A percentile compares a stretch with the other conserved stretches of the same genome.
phyloP scores from a whole-genome alignment of 2,329 filamentous ascomycete species.

The Ceratocystis eucalypticola region DNA sequence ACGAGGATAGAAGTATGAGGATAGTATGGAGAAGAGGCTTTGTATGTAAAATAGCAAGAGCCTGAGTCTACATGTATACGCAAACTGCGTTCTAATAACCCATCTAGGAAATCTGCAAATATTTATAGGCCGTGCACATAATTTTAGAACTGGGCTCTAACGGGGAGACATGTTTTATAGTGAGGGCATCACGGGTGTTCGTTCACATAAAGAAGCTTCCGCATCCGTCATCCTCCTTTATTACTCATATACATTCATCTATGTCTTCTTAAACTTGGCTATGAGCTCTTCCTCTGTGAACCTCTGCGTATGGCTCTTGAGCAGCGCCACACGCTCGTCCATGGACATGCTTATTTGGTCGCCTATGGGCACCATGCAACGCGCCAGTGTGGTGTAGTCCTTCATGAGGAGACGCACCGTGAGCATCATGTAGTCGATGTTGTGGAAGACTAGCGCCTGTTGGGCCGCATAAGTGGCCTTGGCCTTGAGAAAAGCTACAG shows the following conservation, averaged over 20 bases:
- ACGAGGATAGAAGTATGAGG: neutral
- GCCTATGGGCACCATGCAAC: conserved; percentile 60
- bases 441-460: conserved; percentile 61
- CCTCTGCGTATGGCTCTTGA: conserved; percentile 49
- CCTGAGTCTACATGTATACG: no score
- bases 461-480: conserved; percentile 54
- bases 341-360: conserved; percentile 53
- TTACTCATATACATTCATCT: neutral
- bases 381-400: conserved; percentile 56
- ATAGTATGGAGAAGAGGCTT: neutral
- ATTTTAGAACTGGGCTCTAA: neutral
- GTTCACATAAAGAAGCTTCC: neutral
- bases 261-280: conserved; percentile 34
- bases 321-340: conserved; percentile 48
- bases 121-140: neutral
- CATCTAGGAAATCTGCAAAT: neutral
- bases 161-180: neutral
- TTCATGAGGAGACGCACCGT: conserved; percentile 55
- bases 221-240: neutral
- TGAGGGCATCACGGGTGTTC: neutral
- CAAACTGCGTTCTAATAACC: neutral
- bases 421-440: conserved; percentile 70
- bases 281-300: conserved; percentile 54
- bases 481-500: conserved; percentile 55
- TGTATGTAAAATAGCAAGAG: conserved; percentile 9